Evolutionary conservation across 2,329 filamentous ascomycete species (phyloP), one percentile per base, ranked within the genome.

Genomic region (Clonostachys rosea): DNA sequence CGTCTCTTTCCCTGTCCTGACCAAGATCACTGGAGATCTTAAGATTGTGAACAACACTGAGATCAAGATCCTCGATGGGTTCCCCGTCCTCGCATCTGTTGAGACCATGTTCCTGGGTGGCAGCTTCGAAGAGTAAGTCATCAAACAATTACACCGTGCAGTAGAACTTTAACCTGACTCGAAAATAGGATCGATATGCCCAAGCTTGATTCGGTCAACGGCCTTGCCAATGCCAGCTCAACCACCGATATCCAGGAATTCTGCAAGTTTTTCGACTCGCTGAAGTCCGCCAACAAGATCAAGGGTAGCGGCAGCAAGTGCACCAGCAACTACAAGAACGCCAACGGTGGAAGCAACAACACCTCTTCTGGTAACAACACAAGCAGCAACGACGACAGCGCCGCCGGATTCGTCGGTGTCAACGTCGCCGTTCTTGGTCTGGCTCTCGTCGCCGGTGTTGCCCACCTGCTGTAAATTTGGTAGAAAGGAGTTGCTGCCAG

Each of bases 1-100:
- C 79, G 76, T 96, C 68, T 83, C 85, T 50, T 79, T 95, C 69
- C 84, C 87, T 43, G 42, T 63, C 18, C 76, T 97, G 42, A 77
- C 74, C 55, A 78, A 70, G 47, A 79, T 96, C 59, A 82, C 79
- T 56, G 91, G 89, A 72, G 89, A 87, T 65, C 81, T 95, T 65
- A 83, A 87, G 57, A 82, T 99, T 62, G 86, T 88, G 70, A 95
- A 96, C 82, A 96, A 97, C 84, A 89, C 89, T 51, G 73, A 75
- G 47, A 79, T 96, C 34, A 57, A 69, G 48, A 64, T 72, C 50
- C 75, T 96, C 48, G 68, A 79, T 54, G 82, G 81, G 34, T 87
- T 97, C 70, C 76, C 79, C 51, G 64, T 74, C 54, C 79, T 99
- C 30, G 63, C 79, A 62, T 79, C 73, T 47, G 81, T 96, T 49